A percentile compares a stretch with the other conserved stretches of the same genome.
phyloP scores from a whole-genome alignment of 2,329 filamentous ascomycete genomes.

The Raffaelea albimanens region DNA sequence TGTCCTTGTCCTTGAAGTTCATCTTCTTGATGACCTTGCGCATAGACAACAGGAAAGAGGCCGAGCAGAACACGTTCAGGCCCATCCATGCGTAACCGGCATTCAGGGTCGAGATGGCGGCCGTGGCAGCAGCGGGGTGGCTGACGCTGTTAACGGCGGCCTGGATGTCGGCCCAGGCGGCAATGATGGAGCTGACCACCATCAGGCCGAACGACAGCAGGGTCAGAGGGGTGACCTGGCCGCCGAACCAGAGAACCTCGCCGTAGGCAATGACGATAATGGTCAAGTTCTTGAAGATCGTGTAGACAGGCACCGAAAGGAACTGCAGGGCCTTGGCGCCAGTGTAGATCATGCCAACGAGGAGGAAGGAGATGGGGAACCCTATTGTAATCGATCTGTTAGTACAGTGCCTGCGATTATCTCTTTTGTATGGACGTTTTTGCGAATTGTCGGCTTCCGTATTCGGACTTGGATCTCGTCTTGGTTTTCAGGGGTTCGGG shows the following conservation, averaged over 20 bases:
- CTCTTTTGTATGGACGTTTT: too few species aligned
- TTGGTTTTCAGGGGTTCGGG: neutral
- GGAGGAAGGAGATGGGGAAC: constrained; percentile 91
- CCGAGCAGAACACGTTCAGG: constrained; percentile 90
- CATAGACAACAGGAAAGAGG: constrained; percentile 84
- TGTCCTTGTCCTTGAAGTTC: constrained; percentile 99
- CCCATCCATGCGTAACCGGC: constrained; percentile 97
- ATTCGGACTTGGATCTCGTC: too few species aligned
- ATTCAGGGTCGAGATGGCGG: constrained; percentile 80
- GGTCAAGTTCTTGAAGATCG: constrained; percentile 99
- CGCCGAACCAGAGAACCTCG: constrained; percentile 96
- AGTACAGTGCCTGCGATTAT: neutral
- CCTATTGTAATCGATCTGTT: constrained; percentile 41
- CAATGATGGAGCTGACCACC: constrained; percentile 89
- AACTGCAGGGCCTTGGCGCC: constrained; percentile 92
- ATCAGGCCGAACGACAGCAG: constrained; percentile 93
- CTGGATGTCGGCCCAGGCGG: constrained; percentile 94
- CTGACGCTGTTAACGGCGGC: constrained; percentile 62
- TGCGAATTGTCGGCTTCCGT: too few species aligned
- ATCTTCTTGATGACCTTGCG: constrained; percentile 98
- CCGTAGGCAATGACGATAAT: constrained; percentile 98
- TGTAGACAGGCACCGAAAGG: constrained; percentile 96
- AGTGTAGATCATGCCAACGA: constrained; percentile 99
- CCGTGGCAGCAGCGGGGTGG: constrained; percentile 50
- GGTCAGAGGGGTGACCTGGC: constrained; percentile 76